Percentiles rank a stretch among this genome's conserved stretches.
phyloP scores from a whole-genome alignment of 1,139 yeast species.

The Wickerhamiella infanticola region DNA sequence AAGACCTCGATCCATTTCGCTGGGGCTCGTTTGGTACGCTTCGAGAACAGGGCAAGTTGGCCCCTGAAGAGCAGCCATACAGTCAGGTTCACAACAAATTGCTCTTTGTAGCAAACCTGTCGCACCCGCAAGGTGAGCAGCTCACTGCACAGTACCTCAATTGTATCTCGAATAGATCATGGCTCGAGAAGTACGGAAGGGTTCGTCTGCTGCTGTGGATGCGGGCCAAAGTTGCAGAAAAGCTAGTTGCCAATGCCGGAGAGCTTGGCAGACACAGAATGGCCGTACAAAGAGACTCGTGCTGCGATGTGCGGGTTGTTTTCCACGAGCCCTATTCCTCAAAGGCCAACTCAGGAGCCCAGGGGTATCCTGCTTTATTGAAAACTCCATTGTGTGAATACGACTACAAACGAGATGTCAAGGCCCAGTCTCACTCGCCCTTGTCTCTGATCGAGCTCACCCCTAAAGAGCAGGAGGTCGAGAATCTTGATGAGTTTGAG shows the following conservation, averaged over 20 bases:
- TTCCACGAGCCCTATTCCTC: slow-evolving; percentile 29
- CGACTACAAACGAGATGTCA: slow-evolving; percentile 6
- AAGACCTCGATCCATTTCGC: slow-evolving; percentile 38
- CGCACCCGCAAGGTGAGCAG: slow-evolving; percentile 47
- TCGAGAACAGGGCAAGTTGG: slow-evolving; percentile 28
- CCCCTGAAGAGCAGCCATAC: slow-evolving; percentile 29
- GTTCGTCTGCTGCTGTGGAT: slow-evolving; percentile 56
- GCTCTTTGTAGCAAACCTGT: slow-evolving; percentile 48
- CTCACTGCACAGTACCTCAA: slow-evolving; percentile 61
- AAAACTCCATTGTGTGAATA: slow-evolving; percentile 7
- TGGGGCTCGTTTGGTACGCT: slow-evolving; percentile 46
- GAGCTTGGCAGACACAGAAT: slow-evolving; percentile 37
- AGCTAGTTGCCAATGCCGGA: slow-evolving; percentile 40
- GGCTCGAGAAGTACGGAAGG: slow-evolving; percentile 63
- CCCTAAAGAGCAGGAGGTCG: slow-evolving; percentile 30
- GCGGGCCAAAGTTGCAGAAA: slow-evolving; percentile 43
- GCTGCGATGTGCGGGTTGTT: slow-evolving; percentile 32
- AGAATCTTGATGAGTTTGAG: slow-evolving; percentile 43
- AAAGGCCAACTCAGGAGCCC: neutral
- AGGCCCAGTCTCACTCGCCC: slow-evolving; percentile 4
- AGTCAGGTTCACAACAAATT: slow-evolving; percentile 45
- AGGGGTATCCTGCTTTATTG: slow-evolving; percentile 10
- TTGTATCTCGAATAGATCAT: slow-evolving; percentile 53
- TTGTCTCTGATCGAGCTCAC: slow-evolving; percentile 40
- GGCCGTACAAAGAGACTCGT: slow-evolving; percentile 44